phyloP scores from a whole-genome alignment of 495 filamentous ascomycete species.

The Chlorociboria aeruginascens region DNA sequence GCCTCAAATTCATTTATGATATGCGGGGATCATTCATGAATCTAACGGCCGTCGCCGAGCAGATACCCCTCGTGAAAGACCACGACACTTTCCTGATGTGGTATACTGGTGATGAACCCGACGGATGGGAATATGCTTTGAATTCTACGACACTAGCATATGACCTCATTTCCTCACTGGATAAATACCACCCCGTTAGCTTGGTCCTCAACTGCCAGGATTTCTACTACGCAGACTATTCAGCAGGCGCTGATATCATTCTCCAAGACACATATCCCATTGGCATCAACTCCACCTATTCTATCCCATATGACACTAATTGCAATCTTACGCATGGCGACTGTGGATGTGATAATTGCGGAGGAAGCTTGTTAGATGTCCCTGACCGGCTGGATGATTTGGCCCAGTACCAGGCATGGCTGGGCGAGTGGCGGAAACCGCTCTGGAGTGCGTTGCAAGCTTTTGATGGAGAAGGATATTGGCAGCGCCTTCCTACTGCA shows the following conservation, averaged over 20 bases:
- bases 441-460: constrained; percentile 51
- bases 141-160: constrained; percentile 25
- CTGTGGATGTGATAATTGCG: constrained; percentile 61
- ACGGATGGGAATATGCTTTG: constrained; percentile 47
- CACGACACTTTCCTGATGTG: constrained; percentile 44
- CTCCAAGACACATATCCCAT: constrained; percentile 56
- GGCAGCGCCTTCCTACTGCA: constrained; percentile 41
- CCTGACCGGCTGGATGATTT: constrained; percentile 37
- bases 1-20: constrained; percentile 51
- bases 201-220: constrained; percentile 57
- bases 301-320: constrained; percentile 33
- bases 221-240: constrained; percentile 51
- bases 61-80: constrained; percentile 36
- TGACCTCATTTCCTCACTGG: constrained; percentile 37
- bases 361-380: constrained; percentile 42
- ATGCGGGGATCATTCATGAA: constrained; percentile 48
- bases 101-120: constrained; percentile 58
- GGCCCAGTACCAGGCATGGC: constrained; percentile 29
- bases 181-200: constrained; percentile 57
- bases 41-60: constrained; percentile 33
- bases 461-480: constrained; percentile 50
- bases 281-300: constrained; percentile 39
- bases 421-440: constrained; percentile 36
- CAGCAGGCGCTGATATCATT: constrained; percentile 48
- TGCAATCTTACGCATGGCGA: constrained; percentile 57